Conservation (phyloP, 371 early-diverging fungal genomes). For the Coemansia sp. region DNA sequence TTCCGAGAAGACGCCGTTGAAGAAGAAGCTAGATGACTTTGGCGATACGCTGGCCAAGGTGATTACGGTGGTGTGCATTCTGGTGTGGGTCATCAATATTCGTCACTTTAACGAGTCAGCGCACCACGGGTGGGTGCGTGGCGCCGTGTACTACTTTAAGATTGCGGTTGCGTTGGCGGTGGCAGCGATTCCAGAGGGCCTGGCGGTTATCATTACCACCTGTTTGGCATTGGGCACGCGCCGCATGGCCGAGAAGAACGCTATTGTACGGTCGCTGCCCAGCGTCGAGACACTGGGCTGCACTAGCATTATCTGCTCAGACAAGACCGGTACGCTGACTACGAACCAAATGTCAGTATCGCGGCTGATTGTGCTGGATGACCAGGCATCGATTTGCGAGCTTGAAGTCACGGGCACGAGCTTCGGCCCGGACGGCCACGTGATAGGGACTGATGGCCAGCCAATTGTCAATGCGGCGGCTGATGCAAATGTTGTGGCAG, state of each 20-base stretch:
- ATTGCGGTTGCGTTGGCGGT: slow-evolving; percentile 98
- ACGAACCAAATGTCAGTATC: slow-evolving; percentile 95
- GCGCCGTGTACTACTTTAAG: slow-evolving; percentile 94
- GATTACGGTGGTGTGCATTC: slow-evolving; percentile 90
- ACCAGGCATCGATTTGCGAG: slow-evolving; percentile 57
- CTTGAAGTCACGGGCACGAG: slow-evolving; percentile 74
- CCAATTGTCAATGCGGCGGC: slow-evolving; percentile 49
- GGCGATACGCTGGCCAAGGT: slow-evolving; percentile 94
- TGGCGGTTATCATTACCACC: slow-evolving; percentile 96
- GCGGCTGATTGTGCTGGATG: slow-evolving; percentile 54
- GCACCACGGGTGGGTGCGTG: slow-evolving; percentile 88
- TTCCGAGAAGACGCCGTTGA: slow-evolving; percentile 91
- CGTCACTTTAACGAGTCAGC: slow-evolving; percentile 89
- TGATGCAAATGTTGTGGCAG: slow-evolving; percentile 49
- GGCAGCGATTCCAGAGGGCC: slow-evolving; percentile 99
- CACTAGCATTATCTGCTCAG: slow-evolving; percentile 95
- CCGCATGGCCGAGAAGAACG: slow-evolving; percentile 94
- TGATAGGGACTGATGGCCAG: slow-evolving; percentile 57
- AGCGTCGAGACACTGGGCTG: slow-evolving; percentile 97
- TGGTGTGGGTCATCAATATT: slow-evolving; percentile 96
- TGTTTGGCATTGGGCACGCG: slow-evolving; percentile 95
- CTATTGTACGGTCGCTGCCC: slow-evolving; percentile 92
- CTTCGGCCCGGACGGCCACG: slow-evolving; percentile 80
- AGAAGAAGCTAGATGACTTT: slow-evolving; percentile 93
- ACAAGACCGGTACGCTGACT: slow-evolving; percentile 99